phyloP scores from a whole-genome alignment of 495 filamentous ascomycete species.

The Daldinia vernicosa region DNA sequence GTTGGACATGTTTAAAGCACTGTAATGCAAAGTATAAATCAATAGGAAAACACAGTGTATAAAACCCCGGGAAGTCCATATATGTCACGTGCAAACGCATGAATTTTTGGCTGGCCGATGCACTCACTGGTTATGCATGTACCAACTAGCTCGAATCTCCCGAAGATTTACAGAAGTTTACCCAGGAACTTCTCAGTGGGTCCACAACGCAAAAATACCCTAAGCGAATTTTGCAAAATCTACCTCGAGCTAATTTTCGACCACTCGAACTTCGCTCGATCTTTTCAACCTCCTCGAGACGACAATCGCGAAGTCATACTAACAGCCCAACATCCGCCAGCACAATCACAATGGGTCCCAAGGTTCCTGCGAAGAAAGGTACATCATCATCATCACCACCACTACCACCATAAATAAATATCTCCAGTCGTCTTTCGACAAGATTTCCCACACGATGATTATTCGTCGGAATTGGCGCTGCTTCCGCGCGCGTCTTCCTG shows the following conservation, averaged over 20 bases:
- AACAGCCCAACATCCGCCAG: slow-evolving; percentile 45
- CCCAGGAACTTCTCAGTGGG: neutral
- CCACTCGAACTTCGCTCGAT: neutral
- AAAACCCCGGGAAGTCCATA: neutral
- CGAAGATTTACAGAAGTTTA: slow-evolving; percentile 6
- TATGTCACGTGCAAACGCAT: neutral
- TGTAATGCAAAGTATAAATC: neutral
- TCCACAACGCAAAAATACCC: slow-evolving; percentile 9
- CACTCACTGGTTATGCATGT: too few species aligned
- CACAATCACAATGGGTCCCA: slow-evolving; percentile 76
- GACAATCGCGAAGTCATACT: slow-evolving; percentile 1
- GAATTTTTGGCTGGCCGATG: neutral
- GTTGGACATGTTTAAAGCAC: neutral
- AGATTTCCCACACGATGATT: slow-evolving; percentile 36
- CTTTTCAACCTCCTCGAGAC: slow-evolving; percentile 24
- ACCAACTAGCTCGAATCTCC: neutral
- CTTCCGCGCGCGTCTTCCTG: slow-evolving; percentile 44
- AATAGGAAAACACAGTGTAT: neutral
- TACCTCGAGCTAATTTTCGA: neutral
- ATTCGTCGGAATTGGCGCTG: slow-evolving; percentile 29
- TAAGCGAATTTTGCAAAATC: slow-evolving; percentile 8
- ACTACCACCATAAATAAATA: neutral
- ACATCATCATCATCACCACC: slow-evolving; percentile 43
- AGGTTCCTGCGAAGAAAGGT: slow-evolving; percentile 74
- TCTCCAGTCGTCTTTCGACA: slow-evolving; percentile 27